Base-by-base conservation (phyloP, 1,284 basidiomycete species). In the Macrocystidia cucumis region DNA sequence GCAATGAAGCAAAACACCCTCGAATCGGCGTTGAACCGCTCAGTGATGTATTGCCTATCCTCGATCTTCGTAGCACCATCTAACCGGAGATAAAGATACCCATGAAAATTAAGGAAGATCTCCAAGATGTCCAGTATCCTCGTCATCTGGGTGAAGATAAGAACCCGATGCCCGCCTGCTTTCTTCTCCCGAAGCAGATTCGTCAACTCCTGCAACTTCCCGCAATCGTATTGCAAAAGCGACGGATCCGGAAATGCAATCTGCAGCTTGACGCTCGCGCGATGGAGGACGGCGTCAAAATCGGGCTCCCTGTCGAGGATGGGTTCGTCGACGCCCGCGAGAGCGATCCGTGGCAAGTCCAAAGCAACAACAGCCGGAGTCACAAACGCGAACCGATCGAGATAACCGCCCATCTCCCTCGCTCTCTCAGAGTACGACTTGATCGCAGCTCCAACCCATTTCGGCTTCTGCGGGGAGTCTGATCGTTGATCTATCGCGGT, bases 91-190 rank as follows among this genome's bases (percentile, higher is more conserved):
- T 98, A 98, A 4, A 93, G 74, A 55, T 95, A 91, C 0, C 93
- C 95, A 49, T 93, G 91, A 45, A 91, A 82, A 50, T 87, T 95
- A 41, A 98, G 70, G 61, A 95, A 97, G 23, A 83, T 81, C 55
- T 98, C 95, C 33, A 98, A 70, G 38, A 98, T 93, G 57, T 98
- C 93, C 37, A 98, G 69, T 23, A 98, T 86, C 40, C 76, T 74
- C 14, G 93, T 97, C 93, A 98, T 98, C 53, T 98, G 93, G 0
- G 93, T 98, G 57, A 98, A 98, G 48, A 98, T 95, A 32, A 98
- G 69, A 14, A 91, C 74, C 1, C 93, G 84, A 54, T 97, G 92
- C 0, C 91, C 90, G 2, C 78, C 89, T 0, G 77, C 77, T 52
- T 93, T 91, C 54, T 82, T 84, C 51, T 88, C 78, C 14, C 90